Conservation (phyloP, 2,329 filamentous ascomycete genomes). For the Acephala macrosclerotiorum region DNA sequence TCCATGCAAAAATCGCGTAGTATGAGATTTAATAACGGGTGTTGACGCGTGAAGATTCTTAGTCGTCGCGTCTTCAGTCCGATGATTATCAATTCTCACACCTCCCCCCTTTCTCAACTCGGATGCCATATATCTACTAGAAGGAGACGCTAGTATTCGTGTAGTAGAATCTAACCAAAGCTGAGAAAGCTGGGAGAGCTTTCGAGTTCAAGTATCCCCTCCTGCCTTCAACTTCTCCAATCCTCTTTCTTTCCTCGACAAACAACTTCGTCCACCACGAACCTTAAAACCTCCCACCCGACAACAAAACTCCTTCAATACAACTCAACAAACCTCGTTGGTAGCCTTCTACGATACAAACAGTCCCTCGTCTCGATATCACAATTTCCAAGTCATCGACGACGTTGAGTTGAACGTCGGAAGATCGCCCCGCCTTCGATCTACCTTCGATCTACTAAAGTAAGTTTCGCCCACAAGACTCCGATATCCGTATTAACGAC, state of each 20-base stretch:
- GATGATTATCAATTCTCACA: background rate
- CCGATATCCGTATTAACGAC: background rate
- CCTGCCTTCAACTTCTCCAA: constrained; percentile 9
- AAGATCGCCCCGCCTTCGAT: too few relatives aligned
- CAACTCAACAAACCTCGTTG: background rate
- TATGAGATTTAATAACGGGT: background rate
- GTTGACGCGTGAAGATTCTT: background rate
- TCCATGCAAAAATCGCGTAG: background rate
- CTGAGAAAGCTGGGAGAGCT: constrained; percentile 4
- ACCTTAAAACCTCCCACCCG: background rate
- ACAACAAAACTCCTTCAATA: background rate
- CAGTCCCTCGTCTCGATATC: background rate
- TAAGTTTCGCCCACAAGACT: background rate
- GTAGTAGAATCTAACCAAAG: background rate
- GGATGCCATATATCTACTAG: background rate
- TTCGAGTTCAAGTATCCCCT: constrained; percentile 2
- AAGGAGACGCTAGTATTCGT: background rate
- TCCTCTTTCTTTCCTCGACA: constrained; percentile 18
- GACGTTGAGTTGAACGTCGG: background rate
- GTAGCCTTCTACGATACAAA: background rate
- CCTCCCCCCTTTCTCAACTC: background rate
- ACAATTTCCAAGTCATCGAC: background rate
- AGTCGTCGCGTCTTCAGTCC: background rate
- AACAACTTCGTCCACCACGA: background rate
- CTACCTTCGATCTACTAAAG: background rate